Conservation (phyloP, 2,329 filamentous ascomycete species). For the Pezicula neosporulosa region DNA sequence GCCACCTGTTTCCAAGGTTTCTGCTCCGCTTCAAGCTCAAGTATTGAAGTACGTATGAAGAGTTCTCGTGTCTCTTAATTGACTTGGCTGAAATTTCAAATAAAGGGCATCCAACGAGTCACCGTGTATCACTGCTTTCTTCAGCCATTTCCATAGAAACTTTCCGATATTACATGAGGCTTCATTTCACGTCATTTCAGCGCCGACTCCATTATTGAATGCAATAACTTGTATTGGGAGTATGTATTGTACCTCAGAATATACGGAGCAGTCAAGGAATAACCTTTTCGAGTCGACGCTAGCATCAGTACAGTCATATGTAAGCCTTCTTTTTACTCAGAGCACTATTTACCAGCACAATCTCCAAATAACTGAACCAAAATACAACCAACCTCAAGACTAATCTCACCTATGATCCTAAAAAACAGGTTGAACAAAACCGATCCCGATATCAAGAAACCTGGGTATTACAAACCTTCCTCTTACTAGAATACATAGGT, state of each 20-base stretch:
- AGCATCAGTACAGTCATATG: conserved; percentile 5
- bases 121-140: conserved; percentile 3
- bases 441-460: conserved; percentile 7
- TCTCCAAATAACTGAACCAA: no score
- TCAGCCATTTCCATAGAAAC: conserved; percentile 3
- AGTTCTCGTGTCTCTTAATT: no score
- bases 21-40: no score
- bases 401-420: not conserved
- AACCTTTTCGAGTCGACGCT: conserved; percentile 1
- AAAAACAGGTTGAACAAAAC: conserved; percentile 5
- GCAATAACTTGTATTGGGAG: conserved; percentile 5
- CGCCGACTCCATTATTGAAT: conserved; percentile 2
- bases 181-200: conserved; percentile 8
- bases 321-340: not conserved
- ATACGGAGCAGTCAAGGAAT: conserved; percentile 2
- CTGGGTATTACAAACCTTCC: conserved; percentile 5
- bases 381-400: not conserved
- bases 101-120: not conserved
- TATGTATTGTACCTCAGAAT: conserved; percentile 2
- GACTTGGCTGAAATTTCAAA: not conserved
- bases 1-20: not conserved
- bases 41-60: not conserved
- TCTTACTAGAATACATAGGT: conserved; percentile 6
- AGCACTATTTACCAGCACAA: no score
- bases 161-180: conserved; percentile 6